Evolutionary conservation across 306 rosid genomes (phyloP).

Genomic region (Medicago ruthenica): DNA sequence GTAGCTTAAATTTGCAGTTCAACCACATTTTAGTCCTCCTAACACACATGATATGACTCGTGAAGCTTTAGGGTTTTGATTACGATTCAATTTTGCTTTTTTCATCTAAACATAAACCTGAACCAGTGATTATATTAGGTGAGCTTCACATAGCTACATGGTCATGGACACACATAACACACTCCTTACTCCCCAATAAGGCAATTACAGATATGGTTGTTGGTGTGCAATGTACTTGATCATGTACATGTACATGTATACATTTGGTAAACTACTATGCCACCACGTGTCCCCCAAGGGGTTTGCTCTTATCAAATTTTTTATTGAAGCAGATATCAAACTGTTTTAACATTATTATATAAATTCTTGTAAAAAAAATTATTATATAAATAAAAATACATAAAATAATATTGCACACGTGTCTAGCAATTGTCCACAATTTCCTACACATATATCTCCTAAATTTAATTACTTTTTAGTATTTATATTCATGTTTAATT

Average conservation of each 20-base stretch:
- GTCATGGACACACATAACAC: background rate
- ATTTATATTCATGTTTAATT: background rate
- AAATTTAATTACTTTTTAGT: background rate
- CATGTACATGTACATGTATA: constrained; percentile 5
- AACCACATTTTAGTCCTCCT: background rate
- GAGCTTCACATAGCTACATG: background rate
- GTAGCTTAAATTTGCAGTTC: background rate
- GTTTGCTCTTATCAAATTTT: constrained; percentile 18
- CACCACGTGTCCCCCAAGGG: constrained; percentile 23
- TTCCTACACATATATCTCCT: background rate
- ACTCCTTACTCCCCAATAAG: background rate
- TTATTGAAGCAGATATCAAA: too few species aligned
- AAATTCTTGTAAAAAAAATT: too few species aligned
- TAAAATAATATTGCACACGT: background rate
- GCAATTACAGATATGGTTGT: background rate
- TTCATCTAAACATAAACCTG: background rate
- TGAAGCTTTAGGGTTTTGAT: constrained; percentile 3
- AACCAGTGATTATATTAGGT: background rate
- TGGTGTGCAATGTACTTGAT: constrained; percentile 16
- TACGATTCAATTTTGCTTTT: background rate
- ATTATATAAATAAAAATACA: too few species aligned
- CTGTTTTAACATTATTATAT: too few species aligned
- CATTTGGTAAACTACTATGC: background rate
- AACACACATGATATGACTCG: background rate
- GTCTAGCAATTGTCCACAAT: constrained; percentile 22